phyloP scores from a whole-genome alignment of 768 basidiomycete species.

The Xerocomellus amylosporus region DNA sequence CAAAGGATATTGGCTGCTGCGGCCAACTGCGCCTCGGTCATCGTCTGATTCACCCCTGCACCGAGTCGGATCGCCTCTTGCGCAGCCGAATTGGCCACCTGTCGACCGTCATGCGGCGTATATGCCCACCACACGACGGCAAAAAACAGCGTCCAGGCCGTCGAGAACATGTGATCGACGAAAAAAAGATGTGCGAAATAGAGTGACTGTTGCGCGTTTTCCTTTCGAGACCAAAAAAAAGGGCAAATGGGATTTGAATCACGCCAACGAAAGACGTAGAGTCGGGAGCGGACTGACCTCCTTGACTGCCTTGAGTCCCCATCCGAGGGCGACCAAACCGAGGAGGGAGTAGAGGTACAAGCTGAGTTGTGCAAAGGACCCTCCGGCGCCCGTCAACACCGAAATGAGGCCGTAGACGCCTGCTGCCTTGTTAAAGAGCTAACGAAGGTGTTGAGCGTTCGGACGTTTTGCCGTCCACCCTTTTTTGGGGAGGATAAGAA shows the following conservation, averaged over 20 bases:
- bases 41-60: constrained; percentile 47
- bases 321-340: constrained; percentile 74
- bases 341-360: constrained; percentile 91
- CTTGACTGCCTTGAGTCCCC: constrained; percentile 86
- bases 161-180: constrained; percentile 87
- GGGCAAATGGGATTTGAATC: constrained; percentile 8
- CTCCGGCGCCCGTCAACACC: constrained; percentile 84
- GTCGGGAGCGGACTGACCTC: constrained; percentile 52
- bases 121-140: constrained; percentile 88
- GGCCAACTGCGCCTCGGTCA: constrained; percentile 64
- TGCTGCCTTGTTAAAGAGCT: constrained; percentile 96
- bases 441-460: constrained; percentile 12
- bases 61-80: constrained; percentile 81
- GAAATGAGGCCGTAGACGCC: constrained; percentile 96
- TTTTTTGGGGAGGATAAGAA: background rate
- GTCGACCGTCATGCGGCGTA: constrained; percentile 87
- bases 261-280: background rate
- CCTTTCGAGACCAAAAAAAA: constrained; percentile 47
- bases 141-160: constrained; percentile 91
- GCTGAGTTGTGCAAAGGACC: constrained; percentile 88
- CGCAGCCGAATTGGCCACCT: constrained; percentile 78
- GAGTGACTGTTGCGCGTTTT: constrained; percentile 79
- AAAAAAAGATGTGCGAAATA: constrained; percentile 92
- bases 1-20: constrained; percentile 79
- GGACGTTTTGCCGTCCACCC: background rate